Base-by-base conservation (phyloP, 2,329 filamentous ascomycete species). In the Pseudogymnoascus sp. region DNA sequence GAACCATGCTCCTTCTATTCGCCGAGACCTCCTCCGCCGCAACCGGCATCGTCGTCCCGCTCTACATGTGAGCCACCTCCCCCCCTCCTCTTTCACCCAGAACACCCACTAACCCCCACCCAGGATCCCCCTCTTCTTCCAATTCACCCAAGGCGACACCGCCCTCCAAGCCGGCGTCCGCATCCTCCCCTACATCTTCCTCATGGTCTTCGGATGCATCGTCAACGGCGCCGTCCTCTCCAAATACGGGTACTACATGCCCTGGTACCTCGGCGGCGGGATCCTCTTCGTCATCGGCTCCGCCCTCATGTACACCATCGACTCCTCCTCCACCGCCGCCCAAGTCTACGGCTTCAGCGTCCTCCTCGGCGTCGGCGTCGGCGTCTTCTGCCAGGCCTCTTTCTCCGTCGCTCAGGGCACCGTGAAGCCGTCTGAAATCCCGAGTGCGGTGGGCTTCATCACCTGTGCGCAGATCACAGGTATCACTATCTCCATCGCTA, bases 111-210 rank as follows among this genome's bases (percentile, higher is more conserved):
- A 81, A 70, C 73, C 85, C 5, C 8, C 75, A 12, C 78, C 18
- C 25, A 75, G 78, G 60, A 74, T 80, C 59, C 78, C 82, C 28
- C 81, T 84, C 64, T 78, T 78, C 67, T 82, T 81, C 61, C 79
- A 81, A 60, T 81, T 81, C 63, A 79, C 82, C 36, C 76, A 78
- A 10, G 77, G 76, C 40, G 73, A 82, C 25, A 74, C 76, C 1
- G 78, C 78, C 5, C 78, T 82, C 12, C 83, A 76, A 63, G 70
- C 74, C 10, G 73, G 73, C 40, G 72, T 78, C 14, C 69, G 75
- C 6, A 71, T 76, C 14, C 68, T 78, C 0, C 75, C 75, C 2
- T 68, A 73, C n/a, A 73, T 77, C 63, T 64, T 76, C 34, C 66
- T 73, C 5, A 69, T 77, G 62, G 72, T 75, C 12, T 66, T 76